phyloP scores from a whole-genome alignment of 73 alveolate species.

The Blepharisma stoltei region DNA sequence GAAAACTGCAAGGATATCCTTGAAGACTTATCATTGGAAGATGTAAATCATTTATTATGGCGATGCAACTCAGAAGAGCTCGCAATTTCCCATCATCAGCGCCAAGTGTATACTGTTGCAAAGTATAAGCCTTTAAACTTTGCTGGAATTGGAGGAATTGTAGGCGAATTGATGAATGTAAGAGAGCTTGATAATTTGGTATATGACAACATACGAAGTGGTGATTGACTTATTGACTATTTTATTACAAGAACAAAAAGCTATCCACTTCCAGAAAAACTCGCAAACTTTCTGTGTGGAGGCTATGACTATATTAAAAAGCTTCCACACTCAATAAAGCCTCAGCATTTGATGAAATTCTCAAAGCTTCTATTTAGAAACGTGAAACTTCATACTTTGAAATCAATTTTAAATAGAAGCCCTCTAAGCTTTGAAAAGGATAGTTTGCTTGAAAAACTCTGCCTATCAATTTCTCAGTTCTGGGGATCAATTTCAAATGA shows the following conservation, averaged over 20 bases:
- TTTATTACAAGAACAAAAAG: constrained; percentile 52
- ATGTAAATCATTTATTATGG: constrained; percentile 22
- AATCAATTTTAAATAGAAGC: constrained; percentile 42
- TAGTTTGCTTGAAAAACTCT: neutral
- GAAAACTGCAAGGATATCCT: neutral
- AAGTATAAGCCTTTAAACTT: constrained; percentile 43
- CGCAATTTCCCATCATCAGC: constrained; percentile 50
- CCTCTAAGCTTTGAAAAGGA: neutral
- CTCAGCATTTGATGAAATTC: constrained; percentile 13
- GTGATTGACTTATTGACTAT: constrained; percentile 95
- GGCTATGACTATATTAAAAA: neutral
- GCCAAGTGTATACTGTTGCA: constrained; percentile 59
- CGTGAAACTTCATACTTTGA: constrained; percentile 46
- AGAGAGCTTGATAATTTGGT: neutral
- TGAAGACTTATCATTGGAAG: neutral
- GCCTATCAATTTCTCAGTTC: constrained; percentile 27
- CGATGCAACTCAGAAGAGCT: constrained; percentile 63
- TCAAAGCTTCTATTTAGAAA: neutral
- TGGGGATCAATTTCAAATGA: constrained; percentile 45
- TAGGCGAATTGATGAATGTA: neutral
- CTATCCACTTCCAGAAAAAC: neutral
- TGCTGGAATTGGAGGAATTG: constrained; percentile 59
- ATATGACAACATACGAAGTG: constrained; percentile 82
- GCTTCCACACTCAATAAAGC: neutral
- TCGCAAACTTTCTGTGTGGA: neutral